Evolutionary conservation across 176 grass and related monocot species (phyloP).

Genomic region (Musa troglodytarum): DNA sequence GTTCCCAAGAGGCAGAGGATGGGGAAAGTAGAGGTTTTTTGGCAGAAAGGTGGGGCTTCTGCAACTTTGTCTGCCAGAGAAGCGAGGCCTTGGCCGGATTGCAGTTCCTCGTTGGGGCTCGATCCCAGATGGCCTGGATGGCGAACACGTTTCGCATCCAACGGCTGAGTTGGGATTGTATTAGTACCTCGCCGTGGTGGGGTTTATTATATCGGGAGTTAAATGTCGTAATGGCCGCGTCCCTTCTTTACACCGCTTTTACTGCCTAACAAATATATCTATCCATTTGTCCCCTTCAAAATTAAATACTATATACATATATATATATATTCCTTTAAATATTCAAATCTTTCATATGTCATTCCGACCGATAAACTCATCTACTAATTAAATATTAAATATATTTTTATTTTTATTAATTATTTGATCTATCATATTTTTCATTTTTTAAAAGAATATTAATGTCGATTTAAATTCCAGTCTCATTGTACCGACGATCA

Average conservation of each 20-base stretch:
- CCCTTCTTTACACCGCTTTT: neutral
- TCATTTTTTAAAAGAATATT: no score
- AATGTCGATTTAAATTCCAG: no score
- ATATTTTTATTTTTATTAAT: no score
- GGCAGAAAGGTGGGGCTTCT: neutral
- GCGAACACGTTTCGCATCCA: neutral
- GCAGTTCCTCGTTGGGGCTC: neutral
- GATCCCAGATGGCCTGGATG: neutral
- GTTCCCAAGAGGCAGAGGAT: neutral
- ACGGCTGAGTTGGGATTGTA: neutral
- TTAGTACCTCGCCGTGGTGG: no score
- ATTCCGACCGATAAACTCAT: no score
- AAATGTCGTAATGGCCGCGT: neutral
- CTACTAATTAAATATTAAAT: no score
- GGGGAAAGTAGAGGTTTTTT: neutral
- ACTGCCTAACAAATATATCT: neutral
- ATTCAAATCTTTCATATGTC: no score
- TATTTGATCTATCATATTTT: no score
- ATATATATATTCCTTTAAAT: no score
- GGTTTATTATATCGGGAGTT: neutral
- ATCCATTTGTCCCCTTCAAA: no score
- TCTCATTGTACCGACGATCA: no score
- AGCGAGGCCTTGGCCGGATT: neutral
- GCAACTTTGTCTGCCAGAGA: neutral
- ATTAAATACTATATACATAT: no score